Base-by-base conservation (phyloP, 106 monocot species). In the Cymbidium sinense region DNA sequence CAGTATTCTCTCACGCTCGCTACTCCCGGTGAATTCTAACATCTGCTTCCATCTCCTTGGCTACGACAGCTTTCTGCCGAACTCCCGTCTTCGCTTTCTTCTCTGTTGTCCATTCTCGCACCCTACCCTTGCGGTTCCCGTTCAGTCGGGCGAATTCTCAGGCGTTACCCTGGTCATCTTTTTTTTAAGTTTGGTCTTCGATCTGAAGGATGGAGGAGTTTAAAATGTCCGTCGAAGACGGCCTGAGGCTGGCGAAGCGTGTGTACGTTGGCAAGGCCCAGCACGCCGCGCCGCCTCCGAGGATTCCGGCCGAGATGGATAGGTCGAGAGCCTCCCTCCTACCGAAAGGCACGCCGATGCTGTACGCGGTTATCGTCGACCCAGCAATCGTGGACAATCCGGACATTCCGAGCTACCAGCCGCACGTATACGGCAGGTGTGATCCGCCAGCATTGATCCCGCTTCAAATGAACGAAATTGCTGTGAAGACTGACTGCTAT, bases 371-470 rank as follows among this genome's bases (percentile, higher is more conserved):
- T 74, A 85, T 98, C 44, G 47, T 29, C 64, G 94, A 98, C 74
- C 96, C 96, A 19, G 88, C 70, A n/a, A 84, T 87, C 55, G 94
- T 98, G 73, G 96, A 98, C 81, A 98, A 92, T 80, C 96, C 96
- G 50, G 94, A 98, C 81, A 74, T 94, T 5, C 94, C 96, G 13
- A 98, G 96, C 82, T 98, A 98, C 85, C 96, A 98, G 86, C 96
- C 96, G 28, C 88, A 98, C 80, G 96, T 98, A 4, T 81, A 91
- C 76, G 96, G 96, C 17, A 50, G 87, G 65, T 82, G 88, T 75
- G 96, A 98, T 62, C 94, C 96, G 23, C 96, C 96, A 28, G 91
- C 94, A 74, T 74, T 98, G 82, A 94, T 98, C 35, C 96, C 96
- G 54, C 82, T 98, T 58, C 90, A 92, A 69, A 90, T 92, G 96